A percentile compares a stretch with the other conserved stretches of the same genome.
phyloP scores from a whole-genome alignment of 2,329 filamentous ascomycete genomes.

The Nakataea oryzae region DNA sequence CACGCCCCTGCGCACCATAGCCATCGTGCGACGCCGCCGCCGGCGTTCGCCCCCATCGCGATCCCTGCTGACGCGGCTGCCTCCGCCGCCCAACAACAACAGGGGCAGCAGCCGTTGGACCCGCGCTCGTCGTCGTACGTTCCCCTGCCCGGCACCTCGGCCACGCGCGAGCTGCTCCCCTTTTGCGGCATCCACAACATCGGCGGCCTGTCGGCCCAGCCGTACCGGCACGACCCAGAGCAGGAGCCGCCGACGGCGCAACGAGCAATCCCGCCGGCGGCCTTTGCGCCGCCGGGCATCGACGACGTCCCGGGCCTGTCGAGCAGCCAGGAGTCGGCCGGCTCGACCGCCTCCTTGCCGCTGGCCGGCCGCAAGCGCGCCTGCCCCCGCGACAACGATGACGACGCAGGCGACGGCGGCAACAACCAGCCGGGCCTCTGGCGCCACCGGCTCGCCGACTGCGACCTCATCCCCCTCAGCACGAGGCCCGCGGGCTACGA shows the following conservation, averaged over 20 bases:
- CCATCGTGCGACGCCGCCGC: conserved; percentile 1
- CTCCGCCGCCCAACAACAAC: conserved; percentile 1
- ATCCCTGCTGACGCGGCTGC: conserved; percentile 5
- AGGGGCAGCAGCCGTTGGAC: background rate
- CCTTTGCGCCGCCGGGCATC: conserved; percentile 9
- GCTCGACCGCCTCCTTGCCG: conserved; percentile 18
- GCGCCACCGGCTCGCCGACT: conserved; percentile 21
- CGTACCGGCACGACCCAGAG: conserved; percentile 23
- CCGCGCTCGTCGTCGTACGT: conserved; percentile 12
- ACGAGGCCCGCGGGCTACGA: conserved; percentile 24
- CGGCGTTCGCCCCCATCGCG: conserved; percentile 1
- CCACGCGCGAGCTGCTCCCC: conserved; percentile 56
- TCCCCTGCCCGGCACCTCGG: conserved; percentile 16
- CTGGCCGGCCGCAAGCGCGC: conserved; percentile 32
- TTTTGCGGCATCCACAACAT: conserved; percentile 74
- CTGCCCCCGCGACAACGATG: conserved; percentile 32
- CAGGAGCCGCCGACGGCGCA: conserved; percentile 7
- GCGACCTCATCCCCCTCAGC: conserved; percentile 28
- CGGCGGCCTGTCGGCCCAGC: conserved; percentile 56
- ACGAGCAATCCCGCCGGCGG: background rate
- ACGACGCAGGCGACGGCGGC: conserved; percentile 9
- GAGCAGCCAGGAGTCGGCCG: conserved; percentile 44
- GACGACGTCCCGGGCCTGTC: conserved; percentile 31
- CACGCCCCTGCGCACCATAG: conserved; percentile 6
- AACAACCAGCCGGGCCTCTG: conserved; percentile 10